Evolutionary conservation across 257 asterid genomes (phyloP), one percentile per base, ranked within the genome.

Genomic region (Solanum sparsipilum): DNA sequence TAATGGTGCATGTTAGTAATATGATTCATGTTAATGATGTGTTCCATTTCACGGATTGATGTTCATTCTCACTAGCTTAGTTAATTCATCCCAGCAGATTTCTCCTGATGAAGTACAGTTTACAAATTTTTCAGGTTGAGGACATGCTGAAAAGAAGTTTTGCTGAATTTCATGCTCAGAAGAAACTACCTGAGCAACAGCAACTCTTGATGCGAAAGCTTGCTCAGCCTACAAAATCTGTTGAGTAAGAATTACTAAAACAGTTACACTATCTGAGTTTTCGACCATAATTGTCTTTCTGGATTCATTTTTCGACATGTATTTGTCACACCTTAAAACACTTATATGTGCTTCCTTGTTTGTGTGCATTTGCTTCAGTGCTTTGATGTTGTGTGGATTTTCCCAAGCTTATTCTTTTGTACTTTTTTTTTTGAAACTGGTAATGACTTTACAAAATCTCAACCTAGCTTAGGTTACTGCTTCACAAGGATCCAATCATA

Each of bases 71-170:
- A 46, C 7, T 82, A 44, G 12, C 39, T 3, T 31, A 46, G 29
- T 20, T 31, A 74, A 18, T 25, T 27, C 70, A 82, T 82, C 41
- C 70, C 29, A 35, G 7, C 44, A 82, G 70, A 29, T 46, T 82
- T 82, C 70, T 82, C 70, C 41, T 29, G 68, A 52, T 82, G 85
- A 82, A 46, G 44, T 46, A 82, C 70, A 48, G 23, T 46, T 82
- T 11, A 82, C 12, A 82, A 48, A 32, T 29, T 86, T 86, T 92
- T 87, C 94, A 97, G 99, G 98, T 97, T 91, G 99, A 97, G 92
- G 99, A 97, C 91, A 97, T 97, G 99, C 94, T 97, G 90, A 97
- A 97, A 92, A 92, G 99, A 93, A 97, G 99, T 93, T 96, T 97
- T 88, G 99, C 99, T 44, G 99, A 97, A 93, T 97, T 97, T 93